Evolutionary conservation across 495 filamentous ascomycete genomes (phyloP).

Genomic region (Diplogelasinospora grovesii): DNA sequence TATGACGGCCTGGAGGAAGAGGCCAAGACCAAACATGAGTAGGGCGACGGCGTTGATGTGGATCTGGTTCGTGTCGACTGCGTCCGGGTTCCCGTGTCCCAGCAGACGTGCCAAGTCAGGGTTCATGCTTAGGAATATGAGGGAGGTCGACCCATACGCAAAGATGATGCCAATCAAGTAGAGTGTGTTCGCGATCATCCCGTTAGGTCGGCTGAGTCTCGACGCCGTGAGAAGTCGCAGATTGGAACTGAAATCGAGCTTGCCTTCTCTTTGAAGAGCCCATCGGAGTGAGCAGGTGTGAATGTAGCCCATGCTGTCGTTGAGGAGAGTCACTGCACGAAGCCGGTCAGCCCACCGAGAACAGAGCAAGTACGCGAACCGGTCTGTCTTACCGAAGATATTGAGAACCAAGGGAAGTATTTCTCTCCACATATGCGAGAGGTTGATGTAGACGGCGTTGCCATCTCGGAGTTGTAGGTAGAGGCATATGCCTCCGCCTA

Average conservation of each 20-base stretch:
- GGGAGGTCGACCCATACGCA: slow-evolving; percentile 31
- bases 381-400: slow-evolving; percentile 19
- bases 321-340: slow-evolving; percentile 25
- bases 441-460: slow-evolving; percentile 8
- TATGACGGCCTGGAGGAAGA: slow-evolving; percentile 28
- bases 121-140: slow-evolving; percentile 31
- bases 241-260: slow-evolving; percentile 39
- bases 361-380: no score
- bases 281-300: slow-evolving; percentile 37
- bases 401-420: slow-evolving; percentile 22
- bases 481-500: slow-evolving; percentile 13
- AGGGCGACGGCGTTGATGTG: slow-evolving; percentile 29
- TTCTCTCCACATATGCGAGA: slow-evolving; percentile 19
- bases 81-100: slow-evolving; percentile 5
- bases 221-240: slow-evolving; percentile 32
- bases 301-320: slow-evolving; percentile 33
- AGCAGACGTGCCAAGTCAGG: slow-evolving; percentile 16
- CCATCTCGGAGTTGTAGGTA: slow-evolving; percentile 12
- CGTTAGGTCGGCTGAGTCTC: slow-evolving; percentile 18
- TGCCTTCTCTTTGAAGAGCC: slow-evolving; percentile 34
- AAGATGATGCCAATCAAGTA: slow-evolving; percentile 26
- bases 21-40: slow-evolving; percentile 25
- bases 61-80: slow-evolving; percentile 13
- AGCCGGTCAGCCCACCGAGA: no score
- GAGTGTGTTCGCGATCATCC: slow-evolving; percentile 22